Conservation (phyloP, 352 stramenopile genomes). For the Bremia lactucae region DNA sequence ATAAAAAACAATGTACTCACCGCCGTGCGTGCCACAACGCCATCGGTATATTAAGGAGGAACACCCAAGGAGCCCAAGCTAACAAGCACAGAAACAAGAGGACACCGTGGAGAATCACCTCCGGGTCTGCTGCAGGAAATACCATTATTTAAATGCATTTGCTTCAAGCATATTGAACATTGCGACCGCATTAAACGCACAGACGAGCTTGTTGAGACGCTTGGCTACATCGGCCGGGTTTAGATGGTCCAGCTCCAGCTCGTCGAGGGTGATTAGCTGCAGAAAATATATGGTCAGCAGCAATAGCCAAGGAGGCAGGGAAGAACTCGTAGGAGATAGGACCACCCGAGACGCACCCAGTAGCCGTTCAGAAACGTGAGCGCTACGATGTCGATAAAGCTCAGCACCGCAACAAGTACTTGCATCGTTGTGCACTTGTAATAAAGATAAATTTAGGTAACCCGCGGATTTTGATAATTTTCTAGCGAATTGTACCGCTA, state of each 20-base stretch:
- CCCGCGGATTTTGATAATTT: no score
- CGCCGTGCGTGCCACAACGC: conserved; percentile 62
- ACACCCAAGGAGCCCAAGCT: conserved; percentile 64
- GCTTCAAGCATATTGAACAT: background rate
- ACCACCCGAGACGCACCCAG: conserved; percentile 39
- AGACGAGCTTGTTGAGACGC: conserved; percentile 79
- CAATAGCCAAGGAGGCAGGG: background rate
- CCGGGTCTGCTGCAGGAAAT: conserved; percentile 35
- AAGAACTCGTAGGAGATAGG: background rate
- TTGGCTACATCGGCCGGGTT: conserved; percentile 79
- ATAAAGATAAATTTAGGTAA: no score
- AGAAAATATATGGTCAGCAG: conserved; percentile 8
- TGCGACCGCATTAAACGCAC: conserved; percentile 20
- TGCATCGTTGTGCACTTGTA: no score
- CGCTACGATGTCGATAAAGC: conserved; percentile 75
- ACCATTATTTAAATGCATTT: conserved; percentile 1
- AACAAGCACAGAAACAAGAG: conserved; percentile 65
- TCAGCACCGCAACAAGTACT: conserved; percentile 66
- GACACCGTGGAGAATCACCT: conserved; percentile 74
- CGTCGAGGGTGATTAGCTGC: conserved; percentile 76
- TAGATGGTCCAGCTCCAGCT: conserved; percentile 79
- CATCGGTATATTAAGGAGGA: conserved; percentile 73
- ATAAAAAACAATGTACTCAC: conserved; percentile 15
- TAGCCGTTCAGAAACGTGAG: conserved; percentile 84
- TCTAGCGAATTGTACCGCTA: no score